Base-by-base conservation (phyloP, 1,284 basidiomycete species). In the Butyriboletus appendiculatus region DNA sequence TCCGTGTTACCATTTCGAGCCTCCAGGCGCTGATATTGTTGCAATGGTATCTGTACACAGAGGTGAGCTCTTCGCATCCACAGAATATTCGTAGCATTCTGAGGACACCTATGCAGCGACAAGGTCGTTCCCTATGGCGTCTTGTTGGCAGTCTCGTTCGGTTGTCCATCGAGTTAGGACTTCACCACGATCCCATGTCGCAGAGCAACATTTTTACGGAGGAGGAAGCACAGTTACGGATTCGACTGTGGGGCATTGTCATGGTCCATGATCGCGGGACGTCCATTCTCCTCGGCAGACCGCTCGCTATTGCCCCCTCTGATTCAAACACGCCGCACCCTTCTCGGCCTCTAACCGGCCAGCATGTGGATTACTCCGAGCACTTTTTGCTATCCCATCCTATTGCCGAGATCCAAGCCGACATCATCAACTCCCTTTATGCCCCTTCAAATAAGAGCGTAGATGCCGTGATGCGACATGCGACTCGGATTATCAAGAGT, bases 21-120 rank as follows among this genome's bases (percentile, higher is more conserved):
- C 71, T 92, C 55, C 90, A 92, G 68, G 88, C 90, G 2, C 76
- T 92, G 48, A 90, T 92, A 30, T 70, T 92, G 9, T 70, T 92
- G 38, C 90, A 92, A 52, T 92, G 89, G 90, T 92, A 92, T 70
- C 76, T 92, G 20, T 92, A 92, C 62, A 90, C 86, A 20, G 90
- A 92, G 79, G 90, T 89, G 60, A 56, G 81, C 67, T 24, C 26
- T 20, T 24, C 28, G 18, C 48, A 35, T 52, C 32, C 30, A 20
- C 35, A 15, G 1, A 18, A 24, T 26, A 39, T 24, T 32, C 37
- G 20, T 43, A 26, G 52, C 34, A 32, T 59, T 24, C 51, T 58
- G 38, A 62, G 6, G 55, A 45, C 45, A 45, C 48, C 37, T 55
- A 45, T 61, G 26, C 52, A 92, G 90, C 84, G 90, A 62, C 89